Percentiles rank a stretch among this genome's conserved stretches.
These are phyloP conservation scores for Ajuga chamaepitys DNA, from an alignment of 257 asterid species.

Conservation along the genomic window DNA sequence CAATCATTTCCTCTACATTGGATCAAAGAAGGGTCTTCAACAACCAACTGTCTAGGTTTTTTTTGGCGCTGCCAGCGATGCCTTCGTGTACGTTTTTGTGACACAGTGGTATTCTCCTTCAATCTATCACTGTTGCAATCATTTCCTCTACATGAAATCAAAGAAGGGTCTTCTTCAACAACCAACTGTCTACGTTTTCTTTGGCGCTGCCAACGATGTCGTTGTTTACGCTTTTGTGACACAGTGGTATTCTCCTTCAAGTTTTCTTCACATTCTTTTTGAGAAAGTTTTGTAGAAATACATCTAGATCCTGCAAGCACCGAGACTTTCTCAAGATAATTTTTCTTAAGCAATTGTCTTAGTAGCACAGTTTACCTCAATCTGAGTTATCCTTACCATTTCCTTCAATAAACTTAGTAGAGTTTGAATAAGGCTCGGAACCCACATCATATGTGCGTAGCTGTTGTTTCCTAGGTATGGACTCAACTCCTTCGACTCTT, in stretches of 20 bases:
- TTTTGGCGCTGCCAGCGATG: constrained; percentile 59
- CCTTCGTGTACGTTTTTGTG: constrained; percentile 49
- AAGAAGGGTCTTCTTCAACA: constrained; percentile 23
- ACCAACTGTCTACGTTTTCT: constrained; percentile 43
- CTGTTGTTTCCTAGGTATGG: constrained; percentile 25
- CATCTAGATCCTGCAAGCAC: constrained; percentile 29
- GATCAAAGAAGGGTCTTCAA: constrained; percentile 25
- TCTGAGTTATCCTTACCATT: constrained; percentile 25
- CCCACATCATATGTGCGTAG: constrained; percentile 16
- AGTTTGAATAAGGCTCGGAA: constrained; percentile 26
- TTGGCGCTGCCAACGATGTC: constrained; percentile 53
- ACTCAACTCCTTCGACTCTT: constrained; percentile 27
- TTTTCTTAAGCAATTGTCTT: background rate
- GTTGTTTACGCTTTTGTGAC: constrained; percentile 46
- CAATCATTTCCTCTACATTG: constrained; percentile 22
- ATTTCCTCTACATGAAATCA: constrained; percentile 24
- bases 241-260: constrained; percentile 18
- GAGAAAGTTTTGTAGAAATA: constrained; percentile 24
- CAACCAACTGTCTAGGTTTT: constrained; percentile 36
- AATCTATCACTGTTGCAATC: no score
- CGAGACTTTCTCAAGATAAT: constrained; percentile 14
- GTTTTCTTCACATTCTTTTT: constrained; percentile 18
- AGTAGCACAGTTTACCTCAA: constrained; percentile 8
- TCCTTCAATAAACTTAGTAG: constrained; percentile 17
- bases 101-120: constrained; percentile 13